Evolutionary conservation across 768 basidiomycete species (phyloP).

Genomic region (Pisolithus marmoratus): DNA sequence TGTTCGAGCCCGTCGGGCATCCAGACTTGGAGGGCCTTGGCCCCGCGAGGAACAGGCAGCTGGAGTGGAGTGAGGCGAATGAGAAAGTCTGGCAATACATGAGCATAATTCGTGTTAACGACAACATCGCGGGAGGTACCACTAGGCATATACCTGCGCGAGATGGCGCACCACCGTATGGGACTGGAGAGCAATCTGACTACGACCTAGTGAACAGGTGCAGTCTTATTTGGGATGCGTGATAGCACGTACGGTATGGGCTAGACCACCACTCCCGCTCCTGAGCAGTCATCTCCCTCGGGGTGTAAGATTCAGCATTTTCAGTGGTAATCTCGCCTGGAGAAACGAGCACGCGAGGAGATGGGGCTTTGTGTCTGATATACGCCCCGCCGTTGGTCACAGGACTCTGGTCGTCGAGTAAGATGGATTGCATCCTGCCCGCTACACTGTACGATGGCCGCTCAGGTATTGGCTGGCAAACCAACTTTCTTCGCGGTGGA

Average conservation of each 20-base stretch:
- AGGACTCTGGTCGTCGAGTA: conserved; percentile 53
- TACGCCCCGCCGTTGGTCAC: conserved; percentile 47
- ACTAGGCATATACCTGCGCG: conserved; percentile 46
- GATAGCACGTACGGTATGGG: conserved; percentile 56
- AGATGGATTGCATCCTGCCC: conserved; percentile 49
- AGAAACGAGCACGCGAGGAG: conserved; percentile 40
- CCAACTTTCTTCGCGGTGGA: conserved; percentile 23
- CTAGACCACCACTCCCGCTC: conserved; percentile 69
- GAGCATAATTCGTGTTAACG: conserved; percentile 2
- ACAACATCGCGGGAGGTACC: conserved; percentile 34
- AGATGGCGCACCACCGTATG: conserved; percentile 49
- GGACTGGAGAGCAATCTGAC: conserved; percentile 72
- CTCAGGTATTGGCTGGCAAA: conserved; percentile 28
- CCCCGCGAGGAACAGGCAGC: conserved; percentile 28
- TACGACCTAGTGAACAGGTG: conserved; percentile 20
- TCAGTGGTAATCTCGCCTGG: conserved; percentile 16
- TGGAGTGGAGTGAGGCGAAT: conserved; percentile 51
- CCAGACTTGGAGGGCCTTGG: conserved; percentile 25
- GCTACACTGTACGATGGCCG: conserved; percentile 40
- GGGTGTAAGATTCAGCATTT: conserved; percentile 28
- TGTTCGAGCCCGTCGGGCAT: conserved; percentile 66
- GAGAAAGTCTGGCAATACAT: conserved; percentile 48
- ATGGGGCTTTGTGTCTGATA: conserved; percentile 50
- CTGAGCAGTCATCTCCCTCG: conserved; percentile 54
- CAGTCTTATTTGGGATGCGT: not conserved